Percentiles rank a stretch among this genome's conserved stretches.
These are phyloP conservation scores for Penicillium paneum DNA, from an alignment of 2,329 filamentous ascomycete species.

Conservation along the genomic window DNA sequence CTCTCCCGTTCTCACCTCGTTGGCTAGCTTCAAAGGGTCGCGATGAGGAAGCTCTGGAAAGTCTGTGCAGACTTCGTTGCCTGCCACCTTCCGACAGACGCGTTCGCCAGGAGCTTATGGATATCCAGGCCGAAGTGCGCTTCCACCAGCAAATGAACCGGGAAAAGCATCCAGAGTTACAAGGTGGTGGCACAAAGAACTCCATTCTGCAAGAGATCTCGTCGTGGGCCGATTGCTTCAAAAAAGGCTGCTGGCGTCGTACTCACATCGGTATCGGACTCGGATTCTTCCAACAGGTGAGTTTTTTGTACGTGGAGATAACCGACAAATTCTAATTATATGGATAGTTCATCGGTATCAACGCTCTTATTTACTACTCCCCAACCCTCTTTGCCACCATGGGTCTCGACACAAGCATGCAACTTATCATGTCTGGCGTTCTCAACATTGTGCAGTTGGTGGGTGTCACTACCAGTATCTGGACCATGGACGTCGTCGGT, in stretches of 20 bases:
- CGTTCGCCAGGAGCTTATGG: slow-evolving; percentile 51
- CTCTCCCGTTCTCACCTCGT: slow-evolving; percentile 56
- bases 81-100: slow-evolving; percentile 50
- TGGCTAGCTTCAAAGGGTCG: slow-evolving; percentile 51
- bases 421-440: slow-evolving; percentile 53
- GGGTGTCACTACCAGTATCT: slow-evolving; percentile 48
- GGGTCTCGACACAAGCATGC: slow-evolving; percentile 45
- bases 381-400: slow-evolving; percentile 57
- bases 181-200: slow-evolving; percentile 32
- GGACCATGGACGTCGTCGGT: slow-evolving; percentile 50
- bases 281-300: slow-evolving; percentile 57
- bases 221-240: slow-evolving; percentile 52
- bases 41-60: slow-evolving; percentile 49
- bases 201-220: slow-evolving; percentile 49
- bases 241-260: slow-evolving; percentile 48
- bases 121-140: slow-evolving; percentile 53
- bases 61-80: slow-evolving; percentile 50
- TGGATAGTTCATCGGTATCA: slow-evolving; percentile 49
- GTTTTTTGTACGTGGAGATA: not conserved
- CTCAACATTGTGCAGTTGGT: slow-evolving; percentile 52
- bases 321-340: slow-evolving; percentile 5
- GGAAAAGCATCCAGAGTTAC: slow-evolving; percentile 40
- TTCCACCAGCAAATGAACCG: slow-evolving; percentile 49
- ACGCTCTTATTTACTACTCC: slow-evolving; percentile 59
- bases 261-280: slow-evolving; percentile 52